Conservation (phyloP, 495 filamentous ascomycete genomes). For the Penicillium pulvis region DNA sequence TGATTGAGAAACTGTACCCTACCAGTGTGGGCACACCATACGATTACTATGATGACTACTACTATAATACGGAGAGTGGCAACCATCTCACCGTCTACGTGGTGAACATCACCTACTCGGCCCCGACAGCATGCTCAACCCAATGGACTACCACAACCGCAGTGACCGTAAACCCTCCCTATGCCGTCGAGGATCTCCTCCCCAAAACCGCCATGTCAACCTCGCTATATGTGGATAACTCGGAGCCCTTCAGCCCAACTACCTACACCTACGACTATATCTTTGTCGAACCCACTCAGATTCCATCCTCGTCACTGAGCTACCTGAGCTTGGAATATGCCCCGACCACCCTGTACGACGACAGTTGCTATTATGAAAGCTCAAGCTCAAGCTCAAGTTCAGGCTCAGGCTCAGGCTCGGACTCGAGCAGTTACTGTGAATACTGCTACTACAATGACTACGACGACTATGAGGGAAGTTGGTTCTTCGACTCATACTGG, state of each 20-base stretch:
- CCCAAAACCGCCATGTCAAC: slow-evolving; percentile 28
- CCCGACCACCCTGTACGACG: slow-evolving; percentile 24
- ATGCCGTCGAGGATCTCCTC: slow-evolving; percentile 17
- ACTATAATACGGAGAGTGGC: slow-evolving; percentile 8
- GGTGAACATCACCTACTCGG: slow-evolving; percentile 38
- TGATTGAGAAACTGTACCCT: slow-evolving; percentile 39
- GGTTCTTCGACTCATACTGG: slow-evolving; percentile 29
- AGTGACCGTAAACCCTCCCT: slow-evolving; percentile 21
- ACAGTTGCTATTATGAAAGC: slow-evolving; percentile 7
- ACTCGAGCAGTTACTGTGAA: slow-evolving; percentile 10
- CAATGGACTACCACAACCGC: slow-evolving; percentile 33
- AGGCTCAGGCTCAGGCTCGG: not conserved
- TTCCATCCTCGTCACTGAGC: slow-evolving; percentile 28
- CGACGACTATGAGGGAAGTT: slow-evolving; percentile 23
- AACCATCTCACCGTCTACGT: slow-evolving; percentile 32
- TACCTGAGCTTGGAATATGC: slow-evolving; percentile 25
- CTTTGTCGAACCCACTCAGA: slow-evolving; percentile 33
- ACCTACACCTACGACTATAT: slow-evolving; percentile 33
- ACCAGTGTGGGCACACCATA: slow-evolving; percentile 24
- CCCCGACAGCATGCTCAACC: slow-evolving; percentile 36
- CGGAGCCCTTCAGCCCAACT: slow-evolving; percentile 28
- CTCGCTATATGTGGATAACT: slow-evolving; percentile 33
- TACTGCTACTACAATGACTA: slow-evolving; percentile 14
- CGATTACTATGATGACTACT: slow-evolving; percentile 16
- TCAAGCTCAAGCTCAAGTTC: not conserved